Percentiles rank a stretch among this genome's conserved stretches.
Evolutionary conservation across 108 stramenopile genomes (phyloP).

Genomic region (Nitzschia inconspicua): DNA sequence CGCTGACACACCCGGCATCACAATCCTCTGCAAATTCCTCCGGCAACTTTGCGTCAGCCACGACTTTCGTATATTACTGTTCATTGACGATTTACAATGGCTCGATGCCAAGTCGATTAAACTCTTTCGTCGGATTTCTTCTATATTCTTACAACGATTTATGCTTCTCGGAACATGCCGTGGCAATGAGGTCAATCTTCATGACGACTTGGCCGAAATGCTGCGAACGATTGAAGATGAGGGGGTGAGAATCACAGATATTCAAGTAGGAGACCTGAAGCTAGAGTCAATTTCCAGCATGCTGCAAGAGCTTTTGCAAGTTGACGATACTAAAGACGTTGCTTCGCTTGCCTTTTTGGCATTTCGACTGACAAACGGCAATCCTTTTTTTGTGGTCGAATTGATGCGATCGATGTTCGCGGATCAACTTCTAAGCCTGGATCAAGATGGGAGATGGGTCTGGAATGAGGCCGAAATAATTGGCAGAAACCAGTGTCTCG

Average conservation of each 20-base stretch:
- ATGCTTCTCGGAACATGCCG: slow-evolving; percentile 25
- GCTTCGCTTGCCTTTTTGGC: neutral
- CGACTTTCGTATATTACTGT: too few species aligned
- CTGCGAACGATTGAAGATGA: slow-evolving; percentile 17
- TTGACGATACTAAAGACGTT: neutral
- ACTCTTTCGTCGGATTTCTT: too few species aligned
- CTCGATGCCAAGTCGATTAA: too few species aligned
- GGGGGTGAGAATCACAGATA: slow-evolving; percentile 5
- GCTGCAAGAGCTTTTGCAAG: neutral
- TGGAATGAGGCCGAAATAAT: slow-evolving; percentile 10
- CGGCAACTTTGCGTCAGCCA: too few species aligned
- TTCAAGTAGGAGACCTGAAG: neutral
- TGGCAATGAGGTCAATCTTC: slow-evolving; percentile 14
- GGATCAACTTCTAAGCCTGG: neutral
- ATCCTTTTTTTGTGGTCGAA: slow-evolving; percentile 27
- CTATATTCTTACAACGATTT: too few species aligned
- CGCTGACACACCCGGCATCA: too few species aligned
- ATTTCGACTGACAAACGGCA: slow-evolving; percentile 17
- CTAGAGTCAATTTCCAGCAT: neutral
- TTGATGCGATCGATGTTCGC: slow-evolving; percentile 17
- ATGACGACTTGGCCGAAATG: slow-evolving; percentile 5
- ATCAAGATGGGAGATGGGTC: slow-evolving; percentile 5
- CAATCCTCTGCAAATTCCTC: too few species aligned
- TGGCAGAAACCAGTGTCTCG: too few species aligned
- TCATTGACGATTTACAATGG: too few species aligned